Base-by-base conservation (phyloP, 768 basidiomycete species). In the Baorangia bicolor region DNA sequence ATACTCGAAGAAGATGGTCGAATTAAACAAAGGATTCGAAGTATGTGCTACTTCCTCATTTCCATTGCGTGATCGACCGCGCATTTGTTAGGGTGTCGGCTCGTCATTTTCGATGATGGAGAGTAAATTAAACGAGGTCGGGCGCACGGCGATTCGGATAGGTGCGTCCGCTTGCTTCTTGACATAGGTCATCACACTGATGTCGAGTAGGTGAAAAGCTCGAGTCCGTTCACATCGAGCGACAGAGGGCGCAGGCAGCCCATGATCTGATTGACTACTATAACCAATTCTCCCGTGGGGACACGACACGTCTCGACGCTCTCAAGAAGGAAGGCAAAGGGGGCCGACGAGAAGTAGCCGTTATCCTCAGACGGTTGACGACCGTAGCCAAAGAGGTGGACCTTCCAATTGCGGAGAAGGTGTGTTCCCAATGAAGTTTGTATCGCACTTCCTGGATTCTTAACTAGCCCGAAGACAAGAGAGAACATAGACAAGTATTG, bases 401-500 rank as follows among this genome's bases (percentile, higher is more conserved):
- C 61, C 77, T 94, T 23, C 86, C 90, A 12, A 81, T 80, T 42
- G 88, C 89, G 20, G 92, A 94, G 34, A 85, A 87, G 77, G 93
- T 93, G 63, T 37, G 74, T 60, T 45, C 2, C 21, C 16, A 25
- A 35, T 27, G 11, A 18, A n/a, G 11, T 14, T 14, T 37, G 8
- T 6, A 13, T 27, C 7, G 12, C 14, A 30, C 35, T 49, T n/a
- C 5, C 30, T 34, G 30, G 3, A 23, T n/a, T 37, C 46, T 37
- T 21, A 61, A 25, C 9, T 34, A 13, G 37, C 16, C 12, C 4
- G 21, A 64, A 95, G 88, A 94, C 94, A 2, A 79, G 91, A 58
- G 94, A 97, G 69, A 87, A 80, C 55, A 94, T 99, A 56, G 96
- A 98, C 65, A 90, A 89, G 68, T 98, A 98, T 64, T 97, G 97